These are phyloP conservation scores for Fusarium subtropicale DNA, from an alignment of 2,329 filamentous ascomycete species.

Conservation along the genomic window DNA sequence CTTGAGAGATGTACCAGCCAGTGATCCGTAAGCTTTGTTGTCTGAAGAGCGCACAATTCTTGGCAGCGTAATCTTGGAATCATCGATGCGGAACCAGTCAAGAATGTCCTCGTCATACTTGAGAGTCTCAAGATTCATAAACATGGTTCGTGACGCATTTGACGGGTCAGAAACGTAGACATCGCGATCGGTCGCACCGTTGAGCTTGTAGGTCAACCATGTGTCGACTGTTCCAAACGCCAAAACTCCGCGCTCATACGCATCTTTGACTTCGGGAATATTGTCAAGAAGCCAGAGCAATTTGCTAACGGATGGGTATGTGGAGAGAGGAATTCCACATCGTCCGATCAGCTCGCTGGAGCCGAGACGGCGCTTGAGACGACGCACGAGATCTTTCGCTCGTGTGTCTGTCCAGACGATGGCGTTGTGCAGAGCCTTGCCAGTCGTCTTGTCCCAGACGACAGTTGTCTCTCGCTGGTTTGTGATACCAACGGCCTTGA, in stretches of 20 bases:
- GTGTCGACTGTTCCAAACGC: slow-evolving; percentile 85
- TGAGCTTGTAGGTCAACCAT: slow-evolving; percentile 84
- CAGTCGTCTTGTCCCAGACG: slow-evolving; percentile 82
- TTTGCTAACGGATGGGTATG: slow-evolving; percentile 84
- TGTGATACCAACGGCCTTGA: slow-evolving; percentile 82
- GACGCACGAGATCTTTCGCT: slow-evolving; percentile 76
- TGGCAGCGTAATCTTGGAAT: slow-evolving; percentile 76
- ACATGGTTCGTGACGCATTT: slow-evolving; percentile 87
- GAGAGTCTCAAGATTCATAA: slow-evolving; percentile 82
- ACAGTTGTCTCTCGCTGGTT: slow-evolving; percentile 87
- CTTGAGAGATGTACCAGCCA: slow-evolving; percentile 71
- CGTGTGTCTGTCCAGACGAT: slow-evolving; percentile 91
- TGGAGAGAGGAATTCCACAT: slow-evolving; percentile 83
- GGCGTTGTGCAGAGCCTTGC: slow-evolving; percentile 81
- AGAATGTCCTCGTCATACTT: slow-evolving; percentile 80
- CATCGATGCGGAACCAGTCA: slow-evolving; percentile 79
- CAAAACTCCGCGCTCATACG: slow-evolving; percentile 77
- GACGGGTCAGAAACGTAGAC: slow-evolving; percentile 81
- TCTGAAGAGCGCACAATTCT: slow-evolving; percentile 82
- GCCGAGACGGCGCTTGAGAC: slow-evolving; percentile 74
- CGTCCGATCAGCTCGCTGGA: slow-evolving; percentile 74
- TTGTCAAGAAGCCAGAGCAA: slow-evolving; percentile 81
- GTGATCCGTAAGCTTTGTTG: slow-evolving; percentile 72
- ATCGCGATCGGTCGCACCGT: slow-evolving; percentile 73
- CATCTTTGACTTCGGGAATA: slow-evolving; percentile 72